Base-by-base conservation (phyloP, 257 asterid species). In the Jaltomata sinuosa region DNA sequence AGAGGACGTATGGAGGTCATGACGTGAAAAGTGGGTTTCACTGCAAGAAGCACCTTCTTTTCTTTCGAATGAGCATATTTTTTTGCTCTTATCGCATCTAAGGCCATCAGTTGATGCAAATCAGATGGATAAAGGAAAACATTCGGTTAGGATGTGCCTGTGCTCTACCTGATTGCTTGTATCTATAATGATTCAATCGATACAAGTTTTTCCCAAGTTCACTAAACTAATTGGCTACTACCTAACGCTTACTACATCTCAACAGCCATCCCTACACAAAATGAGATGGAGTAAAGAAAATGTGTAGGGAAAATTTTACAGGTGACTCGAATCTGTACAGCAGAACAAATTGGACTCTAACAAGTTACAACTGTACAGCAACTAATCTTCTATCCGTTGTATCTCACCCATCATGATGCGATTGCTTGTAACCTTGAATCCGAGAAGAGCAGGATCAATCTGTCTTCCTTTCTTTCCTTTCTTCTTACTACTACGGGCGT, bases 341-440 rank as follows among this genome's bases (percentile, higher is more conserved):
- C 76, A 40, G 11, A 81, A n/a, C n/a, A n/a, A 59, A 78, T 45
- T 25, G 59, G n/a, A 47, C 34, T 22, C 72, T 64, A 29, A 76
- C 38, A 45, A 76, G 81, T 76, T 76, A 84, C 25, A 50, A 84
- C 25, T 57, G 64, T 22, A n/a, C 42, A 45, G 12, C n/a, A 10
- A 83, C 85, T 88, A 97, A 89, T 97, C 99, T 36, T 95, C 99
- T 83, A 92, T 25, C 68, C 98, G 87, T 84, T 97, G 99, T 82
- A 97, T 95, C 87, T 97, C 99, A 14, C 99, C 99, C 99, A 97
- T 97, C 98, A 95, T 89, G 86, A 97, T 95, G 67, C 99, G 94
- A 85, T 97, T 97, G 91, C 99, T 97, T 1, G 97, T 91, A n/a
- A 97, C 99, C 91, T 95, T 97, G 90, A 97, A 97, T 5, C 99